Percentiles rank a stretch among this genome's conserved stretches.
These are phyloP conservation scores for Paramecium biaurelia DNA, from an alignment of 73 alveolate species.

Conservation along the genomic window DNA sequence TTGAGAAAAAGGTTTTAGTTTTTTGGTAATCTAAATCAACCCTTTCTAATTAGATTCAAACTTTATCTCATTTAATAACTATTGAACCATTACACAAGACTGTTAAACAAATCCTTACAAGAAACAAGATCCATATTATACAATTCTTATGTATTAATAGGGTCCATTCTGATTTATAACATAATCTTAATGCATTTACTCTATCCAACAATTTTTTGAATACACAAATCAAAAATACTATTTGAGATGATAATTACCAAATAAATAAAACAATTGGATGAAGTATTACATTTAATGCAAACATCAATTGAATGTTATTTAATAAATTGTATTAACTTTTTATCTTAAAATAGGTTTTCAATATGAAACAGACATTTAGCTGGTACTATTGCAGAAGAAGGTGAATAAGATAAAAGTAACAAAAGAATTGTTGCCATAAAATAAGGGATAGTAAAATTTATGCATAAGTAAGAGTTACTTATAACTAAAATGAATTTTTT, in stretches of 20 bases:
- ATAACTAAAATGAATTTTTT: background rate
- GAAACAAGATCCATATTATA: constrained; percentile 30
- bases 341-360: background rate
- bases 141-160: background rate
- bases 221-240: background rate
- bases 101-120: constrained; percentile 11
- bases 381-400: background rate
- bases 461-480: background rate
- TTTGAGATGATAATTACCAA: background rate
- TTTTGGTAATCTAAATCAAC: background rate
- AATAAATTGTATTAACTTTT: background rate
- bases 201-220: background rate
- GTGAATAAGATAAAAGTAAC: background rate
- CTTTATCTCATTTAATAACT: background rate
- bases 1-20: background rate
- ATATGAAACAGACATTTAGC: background rate
- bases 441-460: background rate
- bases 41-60: background rate
- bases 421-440: background rate
- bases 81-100: background rate
- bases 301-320: background rate
- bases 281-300: background rate
- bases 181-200: background rate
- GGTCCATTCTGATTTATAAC: background rate
- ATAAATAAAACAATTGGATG: background rate